Percentiles rank a stretch among this genome's conserved stretches.
phyloP scores from a whole-genome alignment of 768 basidiomycete genomes.

The Hemileccinum impolitum region DNA sequence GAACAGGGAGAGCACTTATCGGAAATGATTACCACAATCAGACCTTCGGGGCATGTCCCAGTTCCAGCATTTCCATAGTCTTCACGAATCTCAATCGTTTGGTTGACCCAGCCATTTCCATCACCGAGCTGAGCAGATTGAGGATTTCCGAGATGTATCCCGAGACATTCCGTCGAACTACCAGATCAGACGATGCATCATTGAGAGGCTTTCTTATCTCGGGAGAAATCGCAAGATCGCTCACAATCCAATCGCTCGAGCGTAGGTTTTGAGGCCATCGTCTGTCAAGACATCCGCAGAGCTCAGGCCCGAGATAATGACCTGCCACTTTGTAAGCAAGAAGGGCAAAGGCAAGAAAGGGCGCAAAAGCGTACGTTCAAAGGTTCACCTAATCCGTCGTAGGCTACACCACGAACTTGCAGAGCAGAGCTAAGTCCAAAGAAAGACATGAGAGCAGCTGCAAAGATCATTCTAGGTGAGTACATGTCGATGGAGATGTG shows the following conservation, averaged over 20 bases:
- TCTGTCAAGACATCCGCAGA: slow-evolving; percentile 55
- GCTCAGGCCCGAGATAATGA: slow-evolving; percentile 65
- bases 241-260: slow-evolving; percentile 61
- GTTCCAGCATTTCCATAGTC: slow-evolving; percentile 33
- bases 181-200: not conserved
- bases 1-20: slow-evolving; percentile 22
- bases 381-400: slow-evolving; percentile 39
- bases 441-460: not conserved
- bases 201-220: not conserved
- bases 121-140: slow-evolving; percentile 44
- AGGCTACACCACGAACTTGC: slow-evolving; percentile 22
- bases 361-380: slow-evolving; percentile 34
- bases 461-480: not conserved
- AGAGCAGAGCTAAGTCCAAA: slow-evolving; percentile 3
- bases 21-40: slow-evolving; percentile 45
- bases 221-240: slow-evolving; percentile 4
- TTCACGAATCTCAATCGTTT: slow-evolving; percentile 42
- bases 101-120: slow-evolving; percentile 41
- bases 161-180: slow-evolving; percentile 40
- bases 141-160: slow-evolving; percentile 35
- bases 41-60: slow-evolving; percentile 44
- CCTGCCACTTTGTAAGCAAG: slow-evolving; percentile 21
- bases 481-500: too few species aligned
- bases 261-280: slow-evolving; percentile 54
- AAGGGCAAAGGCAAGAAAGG: not conserved